Percentiles rank a stretch among this genome's conserved stretches.
These are phyloP conservation scores for Lodderomyces beijingensis DNA, from an alignment of 1,139 yeast species.

Conservation along the genomic window DNA sequence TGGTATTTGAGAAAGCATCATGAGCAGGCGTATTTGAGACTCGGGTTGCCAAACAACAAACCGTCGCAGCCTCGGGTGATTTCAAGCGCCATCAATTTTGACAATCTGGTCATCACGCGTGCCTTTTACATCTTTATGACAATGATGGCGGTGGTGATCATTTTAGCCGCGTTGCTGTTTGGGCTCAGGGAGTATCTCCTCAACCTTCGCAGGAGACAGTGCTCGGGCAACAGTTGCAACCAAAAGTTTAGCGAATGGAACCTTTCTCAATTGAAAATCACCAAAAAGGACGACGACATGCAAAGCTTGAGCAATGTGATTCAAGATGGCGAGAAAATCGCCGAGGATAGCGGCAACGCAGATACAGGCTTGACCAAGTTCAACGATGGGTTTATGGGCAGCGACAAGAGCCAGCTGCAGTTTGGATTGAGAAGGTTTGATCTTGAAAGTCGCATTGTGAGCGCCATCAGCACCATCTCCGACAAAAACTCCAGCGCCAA, in stretches of 20 bases:
- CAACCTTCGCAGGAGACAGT: not conserved
- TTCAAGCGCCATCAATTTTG: constrained; percentile 5
- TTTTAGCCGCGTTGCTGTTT: constrained; percentile 21
- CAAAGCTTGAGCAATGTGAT: constrained; percentile 5
- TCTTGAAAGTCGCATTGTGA: not conserved
- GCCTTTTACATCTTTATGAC: constrained; percentile 26
- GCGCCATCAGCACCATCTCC: constrained; percentile 1
- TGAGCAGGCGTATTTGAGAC: constrained; percentile 10
- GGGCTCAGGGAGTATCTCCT: constrained; percentile 25
- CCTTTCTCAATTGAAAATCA: not conserved
- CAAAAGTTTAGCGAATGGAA: constrained; percentile 1
- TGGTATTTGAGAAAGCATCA: constrained; percentile 9
- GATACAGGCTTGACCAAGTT: constrained; percentile 8
- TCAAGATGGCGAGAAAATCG: constrained; percentile 1
- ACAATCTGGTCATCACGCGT: constrained; percentile 17
- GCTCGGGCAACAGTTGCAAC: constrained; percentile 1
- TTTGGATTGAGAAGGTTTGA: not conserved
- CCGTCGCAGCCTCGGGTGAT: not conserved
- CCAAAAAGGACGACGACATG: constrained; percentile 1
- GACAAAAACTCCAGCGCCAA: constrained; percentile 3
- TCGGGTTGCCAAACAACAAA: constrained; percentile 5
- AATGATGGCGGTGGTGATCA: constrained; percentile 19
- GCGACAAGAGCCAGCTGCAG: not conserved
- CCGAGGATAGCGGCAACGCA: not conserved
- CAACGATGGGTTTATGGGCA: constrained; percentile 3